A percentile compares a stretch with the other conserved stretches of the same genome.
phyloP scores from a whole-genome alignment of 2,329 filamentous ascomycete genomes.

The Fusarium verticillioides region DNA sequence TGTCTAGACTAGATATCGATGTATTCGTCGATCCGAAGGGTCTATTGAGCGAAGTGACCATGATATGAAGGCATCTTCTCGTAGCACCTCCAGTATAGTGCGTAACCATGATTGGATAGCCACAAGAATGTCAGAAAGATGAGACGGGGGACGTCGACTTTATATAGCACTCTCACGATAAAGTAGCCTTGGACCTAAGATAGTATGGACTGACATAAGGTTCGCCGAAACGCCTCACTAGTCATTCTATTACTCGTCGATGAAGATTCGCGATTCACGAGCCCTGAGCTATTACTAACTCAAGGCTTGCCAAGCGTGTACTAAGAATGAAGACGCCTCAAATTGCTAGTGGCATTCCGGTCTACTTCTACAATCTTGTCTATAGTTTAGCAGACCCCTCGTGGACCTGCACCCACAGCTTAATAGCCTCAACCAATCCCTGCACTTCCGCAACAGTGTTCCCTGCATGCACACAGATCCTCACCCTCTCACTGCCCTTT shows the following conservation, averaged over 20 bases:
- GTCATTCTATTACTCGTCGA: accelerated
- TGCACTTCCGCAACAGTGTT: constrained; percentile 70
- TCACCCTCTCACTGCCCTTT: constrained; percentile 68
- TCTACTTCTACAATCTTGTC: not conserved
- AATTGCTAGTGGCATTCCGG: not conserved
- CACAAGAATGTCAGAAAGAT: accelerated
- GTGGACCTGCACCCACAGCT: constrained; percentile 54
- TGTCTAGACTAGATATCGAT: not conserved
- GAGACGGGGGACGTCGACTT: accelerated
- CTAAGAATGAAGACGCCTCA: not conserved
- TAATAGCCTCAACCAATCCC: constrained; percentile 60
- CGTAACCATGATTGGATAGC: not conserved
- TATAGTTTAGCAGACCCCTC: not conserved
- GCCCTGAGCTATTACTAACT: no score
- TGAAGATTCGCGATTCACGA: not conserved
- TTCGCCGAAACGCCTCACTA: not conserved
- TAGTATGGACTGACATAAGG: accelerated
- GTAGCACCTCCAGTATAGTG: not conserved
- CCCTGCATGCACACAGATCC: constrained; percentile 75
- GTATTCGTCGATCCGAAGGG: not conserved
- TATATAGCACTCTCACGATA: not conserved
- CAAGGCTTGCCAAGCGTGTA: not conserved
- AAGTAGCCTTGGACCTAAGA: not conserved
- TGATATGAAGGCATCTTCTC: not conserved
- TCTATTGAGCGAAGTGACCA: no score